These are phyloP conservation scores for Picea glauca DNA, from an alignment of 75 land plant species.

Conservation along the genomic window DNA sequence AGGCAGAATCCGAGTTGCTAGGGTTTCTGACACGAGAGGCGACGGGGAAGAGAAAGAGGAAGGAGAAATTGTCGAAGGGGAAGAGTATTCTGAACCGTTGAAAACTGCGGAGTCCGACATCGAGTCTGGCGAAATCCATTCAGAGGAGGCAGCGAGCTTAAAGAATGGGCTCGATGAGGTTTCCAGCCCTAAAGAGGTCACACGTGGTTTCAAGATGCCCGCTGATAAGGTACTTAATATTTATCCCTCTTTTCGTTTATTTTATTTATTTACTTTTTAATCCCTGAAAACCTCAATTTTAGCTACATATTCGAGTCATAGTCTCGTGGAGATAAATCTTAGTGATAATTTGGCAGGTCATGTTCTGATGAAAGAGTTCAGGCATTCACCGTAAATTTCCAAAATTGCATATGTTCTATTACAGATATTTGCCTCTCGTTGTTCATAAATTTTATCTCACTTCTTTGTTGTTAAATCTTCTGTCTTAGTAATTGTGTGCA, in stretches of 20 bases:
- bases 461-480: too few species aligned
- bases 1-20: neutral
- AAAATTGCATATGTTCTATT: too few species aligned
- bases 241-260: neutral
- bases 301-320: neutral
- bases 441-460: too few species aligned
- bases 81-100: slow-evolving; percentile 4
- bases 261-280: neutral
- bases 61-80: slow-evolving; percentile 53
- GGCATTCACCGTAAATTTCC: too few species aligned
- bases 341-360: neutral
- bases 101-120: neutral
- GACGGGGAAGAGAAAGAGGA: slow-evolving; percentile 20
- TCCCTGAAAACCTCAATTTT: neutral
- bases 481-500: too few species aligned
- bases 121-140: slow-evolving; percentile 23
- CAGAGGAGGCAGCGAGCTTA: slow-evolving; percentile 1
- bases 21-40: neutral
- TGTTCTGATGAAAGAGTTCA: too few species aligned
- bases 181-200: neutral
- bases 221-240: neutral
- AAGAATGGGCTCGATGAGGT: neutral
- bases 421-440: too few species aligned
- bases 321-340: too few species aligned
- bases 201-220: neutral